Evolutionary conservation across 2,329 filamentous ascomycete species (phyloP), one percentile per base, ranked within the genome.

Genomic region (Exophiala xenobiotica): DNA sequence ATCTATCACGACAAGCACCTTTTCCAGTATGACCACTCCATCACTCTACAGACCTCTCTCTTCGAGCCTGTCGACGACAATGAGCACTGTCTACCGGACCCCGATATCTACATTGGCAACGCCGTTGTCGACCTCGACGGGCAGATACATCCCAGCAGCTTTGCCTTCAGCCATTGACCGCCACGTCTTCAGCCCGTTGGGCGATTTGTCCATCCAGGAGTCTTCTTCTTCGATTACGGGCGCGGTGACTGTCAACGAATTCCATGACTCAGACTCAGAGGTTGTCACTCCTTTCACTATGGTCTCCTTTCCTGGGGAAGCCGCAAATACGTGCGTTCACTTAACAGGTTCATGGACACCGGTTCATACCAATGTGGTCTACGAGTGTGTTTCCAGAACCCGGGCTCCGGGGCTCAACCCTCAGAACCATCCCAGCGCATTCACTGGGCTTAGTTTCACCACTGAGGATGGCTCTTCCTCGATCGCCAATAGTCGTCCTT

Each of bases 271-370:
- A 11, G 42, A 47, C n/a, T 45, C 43, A 6, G 49, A 42, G 27
- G 46, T 41, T 22, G 46, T 37, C 27, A 11, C 8, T 12, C 35
- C 49, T 7, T 42, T 46, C 20, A 41, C 43, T 11, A 14, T 41
- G 5, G 24, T 52, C 8, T 26, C 46, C 12, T 18, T 47, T 16
- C 24, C 22, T 4, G 35, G 35, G 6, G 20, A 41, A 24, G 24
- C 31, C 16, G 12, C 37, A 12, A 27, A 24, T 7, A 38, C 43
- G 2, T 52, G 43, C 22, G 24, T 47, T 8, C 49, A 45, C 18
- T 24, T 52, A 35, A 52, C 31, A 11, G 49, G 49, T n/a, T 23
- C 33, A 9, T 52, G 49, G 49, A 47, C 42, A 1, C 49, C 49
- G 2, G n/a, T 23, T 16, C 41, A 46, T 29, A 33, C 39, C 31